Base-by-base conservation (phyloP, 1,139 yeast species). In the Sugiyamaella xylanicola region DNA sequence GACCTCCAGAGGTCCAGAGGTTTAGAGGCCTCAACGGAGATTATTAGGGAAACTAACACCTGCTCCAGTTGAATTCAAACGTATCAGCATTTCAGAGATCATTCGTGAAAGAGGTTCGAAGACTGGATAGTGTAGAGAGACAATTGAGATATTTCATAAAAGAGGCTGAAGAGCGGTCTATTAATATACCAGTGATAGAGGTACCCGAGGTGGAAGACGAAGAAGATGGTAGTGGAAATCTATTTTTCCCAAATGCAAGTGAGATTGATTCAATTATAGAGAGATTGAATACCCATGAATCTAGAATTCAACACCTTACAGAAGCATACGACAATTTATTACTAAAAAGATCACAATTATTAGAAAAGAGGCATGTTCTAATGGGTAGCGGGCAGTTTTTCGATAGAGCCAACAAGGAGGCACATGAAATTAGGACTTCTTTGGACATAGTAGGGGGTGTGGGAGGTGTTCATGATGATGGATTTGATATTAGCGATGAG, bases 51-150 rank as follows among this genome's bases (percentile, higher is more conserved):
- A n/a, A n/a, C n/a, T n/a, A n/a, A n/a, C n/a, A n/a, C 29, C 8
- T 25, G 5, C 5, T 25, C 29, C 17, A 62, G 64, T 62, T 68
- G 50, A 93, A 93, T 72, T 76, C 86, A 42, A 83, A 82, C 66
- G 82, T 90, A 55, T 86, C 87, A 56, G 80, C 92, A 11, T 93
- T 93, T 74, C 99, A 93, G 72, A 78, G 99, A 60, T 83, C 96
- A 0, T 93, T 87, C 69, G 91, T 93, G 50, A 80, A 80, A 63
- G 98, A 95, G 65, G 83, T 91, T 56, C 80, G 96, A 62, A 77
- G 80, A 52, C 70, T 83, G 52, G 88, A 85, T 65, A 80, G 83
- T 61, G 78, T 81, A 3, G 82, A 85, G 68, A 79, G 90, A 60
- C 90, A 85, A 67, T 75, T 80, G 51, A 55, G 57, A 41, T 76